Base-by-base conservation (phyloP, 2,329 filamentous ascomycete species). In the Magnaporthiopsis incrustans region DNA sequence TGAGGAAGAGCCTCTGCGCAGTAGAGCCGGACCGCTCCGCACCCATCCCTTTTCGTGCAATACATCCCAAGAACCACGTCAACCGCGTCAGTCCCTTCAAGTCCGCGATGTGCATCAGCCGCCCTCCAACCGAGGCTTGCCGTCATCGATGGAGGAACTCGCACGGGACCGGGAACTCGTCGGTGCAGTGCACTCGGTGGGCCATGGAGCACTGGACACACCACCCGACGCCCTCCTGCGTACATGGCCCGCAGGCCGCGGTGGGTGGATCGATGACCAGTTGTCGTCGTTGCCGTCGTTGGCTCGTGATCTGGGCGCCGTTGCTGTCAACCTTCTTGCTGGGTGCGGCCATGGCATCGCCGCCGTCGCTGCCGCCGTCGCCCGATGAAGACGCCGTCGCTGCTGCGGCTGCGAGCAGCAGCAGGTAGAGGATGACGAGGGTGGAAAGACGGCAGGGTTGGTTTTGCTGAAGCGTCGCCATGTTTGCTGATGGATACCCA, bases 161-260 rank as follows among this genome's bases (percentile, higher is more conserved):
- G 60, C 64, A 65, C 14, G 64, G 25, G 53, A 65, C 50, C 5
- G 56, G 50, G 64, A 65, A 65, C 33, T 56, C 27, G 56, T 38
- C 18, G 56, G 56, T 60, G 60, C 64, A 65, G 60, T 59, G 59
- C n/a, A 58, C 15, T 18, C 18, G 35, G 59, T 32, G 63, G 32
- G 32, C n/a, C 60, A 58, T 62, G 64, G 35, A 53, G 50, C 64
- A 65, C 22, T 60, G 59, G 59, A 44, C 22, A 57, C 64, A 65
- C 60, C 64, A 65, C 26, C 62, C 60, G 15, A 59, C 25, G 38
- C 57, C 33, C 4, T 15, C 25, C 32, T 62, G 32, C 11, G 26
- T 57, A 50, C 64, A 65, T 1, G 53, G 27, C 59, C 27, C 12
- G 60, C 64, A 65, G 44, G 35, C 59, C 15, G 62, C 27, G 35